Percentiles rank a stretch among this genome's conserved stretches.
These are phyloP conservation scores for Metroxylon sagu DNA, from an alignment of 176 grass and related monocot species.

Conservation along the genomic window DNA sequence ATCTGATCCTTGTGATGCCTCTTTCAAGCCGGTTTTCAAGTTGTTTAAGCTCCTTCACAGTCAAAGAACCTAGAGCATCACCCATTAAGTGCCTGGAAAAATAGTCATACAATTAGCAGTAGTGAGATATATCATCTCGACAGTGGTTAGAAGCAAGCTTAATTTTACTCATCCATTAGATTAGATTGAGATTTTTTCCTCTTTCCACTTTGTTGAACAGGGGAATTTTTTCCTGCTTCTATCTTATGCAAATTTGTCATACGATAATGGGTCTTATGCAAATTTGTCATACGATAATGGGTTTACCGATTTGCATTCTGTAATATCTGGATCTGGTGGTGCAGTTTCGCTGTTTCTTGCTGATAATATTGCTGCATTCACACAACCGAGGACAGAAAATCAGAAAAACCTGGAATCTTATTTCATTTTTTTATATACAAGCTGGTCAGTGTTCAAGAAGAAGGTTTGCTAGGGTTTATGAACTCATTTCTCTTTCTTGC, in stretches of 20 bases:
- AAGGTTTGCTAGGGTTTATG: neutral
- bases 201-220: too few relatives aligned
- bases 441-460: neutral
- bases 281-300: too few relatives aligned
- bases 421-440: neutral
- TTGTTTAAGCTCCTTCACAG: slow-evolving; percentile 67
- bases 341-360: slow-evolving; percentile 12
- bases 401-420: too few relatives aligned
- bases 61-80: slow-evolving; percentile 42
- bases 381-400: too few relatives aligned
- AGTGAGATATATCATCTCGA: too few relatives aligned
- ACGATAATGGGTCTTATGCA: neutral
- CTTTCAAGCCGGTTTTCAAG: slow-evolving; percentile 66
- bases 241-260: neutral
- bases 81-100: slow-evolving; percentile 47
- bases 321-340: slow-evolving; percentile 13
- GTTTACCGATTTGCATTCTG: slow-evolving; percentile 8
- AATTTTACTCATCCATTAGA: too few relatives aligned
- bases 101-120: too few relatives aligned
- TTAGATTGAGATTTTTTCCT: too few relatives aligned
- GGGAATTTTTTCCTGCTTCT: too few relatives aligned
- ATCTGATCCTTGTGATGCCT: slow-evolving; percentile 67
- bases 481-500: too few relatives aligned
- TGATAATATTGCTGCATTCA: slow-evolving; percentile 13
- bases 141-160: too few relatives aligned